These are phyloP conservation scores for Lachancea sp. DNA, from an alignment of 805 yeast genomes.

Conservation along the genomic window DNA sequence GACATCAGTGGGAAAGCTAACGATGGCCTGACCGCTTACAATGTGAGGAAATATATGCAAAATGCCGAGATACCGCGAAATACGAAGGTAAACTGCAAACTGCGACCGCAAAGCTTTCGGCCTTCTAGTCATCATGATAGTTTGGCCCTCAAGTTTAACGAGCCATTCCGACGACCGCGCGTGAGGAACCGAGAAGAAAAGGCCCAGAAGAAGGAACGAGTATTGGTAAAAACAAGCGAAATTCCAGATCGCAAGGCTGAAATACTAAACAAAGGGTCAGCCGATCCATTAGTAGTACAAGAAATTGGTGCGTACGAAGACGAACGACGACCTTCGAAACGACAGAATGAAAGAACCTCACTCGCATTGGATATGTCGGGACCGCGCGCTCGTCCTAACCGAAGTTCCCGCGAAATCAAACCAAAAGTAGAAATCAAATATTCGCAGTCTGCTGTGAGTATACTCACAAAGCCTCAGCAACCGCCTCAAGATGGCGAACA, in stretches of 20 bases:
- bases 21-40: not conserved
- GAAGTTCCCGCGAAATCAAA: not conserved
- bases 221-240: no score
- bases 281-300: no score
- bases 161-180: conserved; percentile 28
- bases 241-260: no score
- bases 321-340: not conserved
- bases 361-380: conserved; percentile 1
- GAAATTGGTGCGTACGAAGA: no score
- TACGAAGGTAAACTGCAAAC: not conserved
- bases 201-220: not conserved
- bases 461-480: no score
- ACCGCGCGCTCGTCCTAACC: not conserved
- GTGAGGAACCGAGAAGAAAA: not conserved
- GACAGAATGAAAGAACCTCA: not conserved
- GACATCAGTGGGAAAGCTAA: conserved; percentile 3
- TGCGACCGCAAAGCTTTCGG: not conserved
- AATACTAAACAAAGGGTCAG: no score
- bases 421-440: not conserved
- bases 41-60: conserved; percentile 9
- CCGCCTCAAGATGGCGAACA: not conserved
- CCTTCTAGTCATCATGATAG: conserved; percentile 3
- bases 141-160: conserved; percentile 25
- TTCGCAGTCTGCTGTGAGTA: no score
- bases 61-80: not conserved